Conservation (phyloP, 805 yeast species). For the Kregervanrija delftensis region DNA sequence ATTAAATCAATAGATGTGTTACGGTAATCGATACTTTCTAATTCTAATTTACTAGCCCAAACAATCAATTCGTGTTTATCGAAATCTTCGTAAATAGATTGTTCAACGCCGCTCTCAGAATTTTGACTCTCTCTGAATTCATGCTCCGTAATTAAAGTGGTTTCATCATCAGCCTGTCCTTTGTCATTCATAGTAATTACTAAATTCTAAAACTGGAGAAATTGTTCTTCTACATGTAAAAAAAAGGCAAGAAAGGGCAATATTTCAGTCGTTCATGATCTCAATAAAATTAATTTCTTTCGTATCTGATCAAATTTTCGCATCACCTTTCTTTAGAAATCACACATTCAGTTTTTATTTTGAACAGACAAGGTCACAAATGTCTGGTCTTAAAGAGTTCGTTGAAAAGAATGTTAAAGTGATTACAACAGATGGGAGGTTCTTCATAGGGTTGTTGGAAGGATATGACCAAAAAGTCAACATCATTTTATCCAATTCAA, state of each 20-base stretch:
- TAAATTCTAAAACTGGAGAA: too few relatives aligned
- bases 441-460: constrained; percentile 39
- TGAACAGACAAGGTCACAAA: not conserved
- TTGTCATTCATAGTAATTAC: too few relatives aligned
- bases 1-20: constrained; percentile 20
- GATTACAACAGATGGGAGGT: constrained; percentile 51
- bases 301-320: not conserved
- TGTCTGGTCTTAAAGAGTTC: constrained; percentile 7
- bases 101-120: too few relatives aligned
- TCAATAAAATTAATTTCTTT: too few relatives aligned
- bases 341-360: not conserved
- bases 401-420: constrained; percentile 38
- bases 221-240: too few relatives aligned
- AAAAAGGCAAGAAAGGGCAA: too few relatives aligned
- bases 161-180: too few relatives aligned
- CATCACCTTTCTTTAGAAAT: not conserved
- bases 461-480: constrained; percentile 67
- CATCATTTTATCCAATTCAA: constrained; percentile 43
- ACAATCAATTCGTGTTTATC: constrained; percentile 28
- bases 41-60: constrained; percentile 47
- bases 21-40: constrained; percentile 39
- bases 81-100: not conserved
- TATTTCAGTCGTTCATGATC: too few relatives aligned
- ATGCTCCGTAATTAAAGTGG: too few relatives aligned
- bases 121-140: too few relatives aligned